phyloP scores from a whole-genome alignment of 176 grass and related monocot genomes.

The Musa troglodytarum region DNA sequence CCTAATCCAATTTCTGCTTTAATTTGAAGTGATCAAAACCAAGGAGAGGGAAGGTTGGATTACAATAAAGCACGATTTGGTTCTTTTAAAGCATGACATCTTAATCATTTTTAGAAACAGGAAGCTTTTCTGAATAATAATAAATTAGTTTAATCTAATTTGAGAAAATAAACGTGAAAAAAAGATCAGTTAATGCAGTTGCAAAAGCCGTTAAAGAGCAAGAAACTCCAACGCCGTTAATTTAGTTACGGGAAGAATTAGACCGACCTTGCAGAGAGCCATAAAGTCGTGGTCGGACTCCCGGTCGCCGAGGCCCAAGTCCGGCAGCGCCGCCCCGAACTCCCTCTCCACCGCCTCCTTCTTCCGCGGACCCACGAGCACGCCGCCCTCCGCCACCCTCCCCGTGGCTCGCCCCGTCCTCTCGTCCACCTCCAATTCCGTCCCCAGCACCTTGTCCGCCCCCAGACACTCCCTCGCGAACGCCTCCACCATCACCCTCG shows the following conservation, averaged over 20 bases:
- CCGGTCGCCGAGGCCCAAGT: conserved; percentile 73
- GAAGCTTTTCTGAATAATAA: no score
- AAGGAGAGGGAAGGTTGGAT: no score
- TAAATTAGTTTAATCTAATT: no score
- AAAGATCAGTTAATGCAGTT: no score
- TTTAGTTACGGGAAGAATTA: background rate
- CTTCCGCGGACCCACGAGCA: conserved; percentile 59
- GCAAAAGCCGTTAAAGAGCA: no score
- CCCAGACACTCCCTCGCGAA: conserved; percentile 63
- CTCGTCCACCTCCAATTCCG: conserved; percentile 45
- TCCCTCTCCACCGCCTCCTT: conserved; percentile 33
- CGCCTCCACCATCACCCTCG: conserved; percentile 45
- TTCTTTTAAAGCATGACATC: no score
- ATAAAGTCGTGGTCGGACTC: conserved; percentile 90
- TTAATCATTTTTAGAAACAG: no score
- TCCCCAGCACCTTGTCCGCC: conserved; percentile 50
- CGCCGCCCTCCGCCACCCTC: conserved; percentile 23
- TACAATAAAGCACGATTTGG: no score
- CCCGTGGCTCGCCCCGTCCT: conserved; percentile 33
- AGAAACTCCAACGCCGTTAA: no score
- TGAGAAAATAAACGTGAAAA: no score
- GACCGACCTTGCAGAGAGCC: conserved; percentile 73
- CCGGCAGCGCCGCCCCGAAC: conserved; percentile 38
- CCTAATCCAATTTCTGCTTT: no score
- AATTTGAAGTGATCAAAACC: no score